These are phyloP conservation scores for Arthrobotrys iridis DNA, from an alignment of 2,329 filamentous ascomycete genomes.

Conservation along the genomic window DNA sequence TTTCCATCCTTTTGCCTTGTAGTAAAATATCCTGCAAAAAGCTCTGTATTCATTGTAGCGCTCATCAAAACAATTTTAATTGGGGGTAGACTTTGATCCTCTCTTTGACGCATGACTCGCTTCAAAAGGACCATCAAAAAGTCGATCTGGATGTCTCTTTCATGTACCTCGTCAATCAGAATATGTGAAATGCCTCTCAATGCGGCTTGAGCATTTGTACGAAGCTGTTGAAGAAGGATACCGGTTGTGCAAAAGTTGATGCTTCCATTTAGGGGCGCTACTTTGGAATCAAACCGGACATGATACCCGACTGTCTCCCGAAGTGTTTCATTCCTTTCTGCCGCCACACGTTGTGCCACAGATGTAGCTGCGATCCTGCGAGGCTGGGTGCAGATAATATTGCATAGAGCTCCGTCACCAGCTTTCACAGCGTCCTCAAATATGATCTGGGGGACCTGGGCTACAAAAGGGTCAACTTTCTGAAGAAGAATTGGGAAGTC, in stretches of 20 bases:
- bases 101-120: constrained; percentile 61
- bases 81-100: constrained; percentile 58
- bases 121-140: constrained; percentile 65
- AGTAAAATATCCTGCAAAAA: constrained; percentile 64
- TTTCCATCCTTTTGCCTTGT: constrained; percentile 59
- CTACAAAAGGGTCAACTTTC: constrained; percentile 56
- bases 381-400: constrained; percentile 66
- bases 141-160: constrained; percentile 64
- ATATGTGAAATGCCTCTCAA: constrained; percentile 64
- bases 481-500: too few relatives aligned
- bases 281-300: constrained; percentile 62
- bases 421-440: constrained; percentile 64
- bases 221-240: constrained; percentile 64
- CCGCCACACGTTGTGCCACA: constrained; percentile 64
- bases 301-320: constrained; percentile 64
- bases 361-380: constrained; percentile 65
- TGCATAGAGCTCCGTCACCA: constrained; percentile 63
- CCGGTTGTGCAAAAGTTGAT: constrained; percentile 67
- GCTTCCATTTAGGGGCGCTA: constrained; percentile 60
- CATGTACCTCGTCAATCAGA: constrained; percentile 67
- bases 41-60: constrained; percentile 64
- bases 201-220: constrained; percentile 61
- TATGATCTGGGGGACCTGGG: constrained; percentile 68
- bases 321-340: constrained; percentile 63
- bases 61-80: constrained; percentile 66